A percentile compares a stretch with the other conserved stretches of the same genome.
phyloP scores from a whole-genome alignment of 2,329 filamentous ascomycete genomes.

The Capronia americana region DNA sequence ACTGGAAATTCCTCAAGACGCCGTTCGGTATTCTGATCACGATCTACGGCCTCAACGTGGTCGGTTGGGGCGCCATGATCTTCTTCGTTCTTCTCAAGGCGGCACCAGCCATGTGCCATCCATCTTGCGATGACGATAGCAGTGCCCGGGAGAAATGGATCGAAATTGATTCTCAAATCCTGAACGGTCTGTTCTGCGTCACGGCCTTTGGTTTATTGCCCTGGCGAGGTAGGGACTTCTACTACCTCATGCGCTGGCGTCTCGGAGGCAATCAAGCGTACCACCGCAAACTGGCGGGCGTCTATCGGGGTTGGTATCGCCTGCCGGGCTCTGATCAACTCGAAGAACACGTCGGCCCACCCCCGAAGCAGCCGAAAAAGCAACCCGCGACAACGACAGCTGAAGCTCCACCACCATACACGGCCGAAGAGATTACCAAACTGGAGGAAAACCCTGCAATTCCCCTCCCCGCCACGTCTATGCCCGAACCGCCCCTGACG shows the following conservation, averaged over 20 bases:
- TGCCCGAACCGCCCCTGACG: slow-evolving; percentile 72
- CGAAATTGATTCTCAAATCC: slow-evolving; percentile 81
- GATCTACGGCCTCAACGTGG: slow-evolving; percentile 79
- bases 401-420: slow-evolving; percentile 35
- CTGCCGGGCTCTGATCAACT: slow-evolving; percentile 70
- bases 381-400: slow-evolving; percentile 22
- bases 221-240: slow-evolving; percentile 83
- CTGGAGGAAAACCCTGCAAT: slow-evolving; percentile 59
- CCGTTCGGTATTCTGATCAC: slow-evolving; percentile 78
- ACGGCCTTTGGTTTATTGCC: slow-evolving; percentile 84
- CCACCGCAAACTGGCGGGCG: slow-evolving; percentile 72
- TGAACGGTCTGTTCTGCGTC: slow-evolving; percentile 85
- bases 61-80: slow-evolving; percentile 91
- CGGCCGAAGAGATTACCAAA: slow-evolving; percentile 60
- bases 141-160: slow-evolving; percentile 83
- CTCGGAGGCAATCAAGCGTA: slow-evolving; percentile 59
- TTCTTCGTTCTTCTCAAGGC: slow-evolving; percentile 82
- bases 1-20: slow-evolving; percentile 68
- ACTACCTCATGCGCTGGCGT: slow-evolving; percentile 72
- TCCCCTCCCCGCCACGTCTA: slow-evolving; percentile 68
- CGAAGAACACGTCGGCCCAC: slow-evolving; percentile 45
- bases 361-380: slow-evolving; percentile 37
- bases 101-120: slow-evolving; percentile 61
- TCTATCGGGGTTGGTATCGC: slow-evolving; percentile 78
- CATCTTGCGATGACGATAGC: slow-evolving; percentile 72